Evolutionary conservation across 768 basidiomycete genomes (phyloP).

Genomic region (Boletus vermiculosoides): DNA sequence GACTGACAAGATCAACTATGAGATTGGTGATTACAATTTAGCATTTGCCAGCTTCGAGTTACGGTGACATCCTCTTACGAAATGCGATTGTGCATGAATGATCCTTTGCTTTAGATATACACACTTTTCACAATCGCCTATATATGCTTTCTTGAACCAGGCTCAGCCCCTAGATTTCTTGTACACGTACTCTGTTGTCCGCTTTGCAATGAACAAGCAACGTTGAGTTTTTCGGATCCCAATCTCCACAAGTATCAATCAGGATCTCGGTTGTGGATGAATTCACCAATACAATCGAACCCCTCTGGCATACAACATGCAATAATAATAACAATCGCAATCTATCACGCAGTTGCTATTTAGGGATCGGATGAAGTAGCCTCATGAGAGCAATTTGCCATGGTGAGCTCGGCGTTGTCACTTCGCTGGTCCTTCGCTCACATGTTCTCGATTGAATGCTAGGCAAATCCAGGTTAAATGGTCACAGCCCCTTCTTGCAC

Average conservation of each 20-base stretch:
- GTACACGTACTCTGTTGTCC: constrained; percentile 18
- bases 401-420: constrained; percentile 15
- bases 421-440: constrained; percentile 18
- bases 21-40: constrained; percentile 89
- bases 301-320: constrained; percentile 3
- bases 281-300: neutral
- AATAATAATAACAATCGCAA: constrained; percentile 10
- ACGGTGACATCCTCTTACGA: constrained; percentile 28
- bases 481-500: constrained; percentile 18
- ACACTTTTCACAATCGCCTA: constrained; percentile 12
- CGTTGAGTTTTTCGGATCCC: constrained; percentile 13
- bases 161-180: constrained; percentile 7
- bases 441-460: constrained; percentile 10
- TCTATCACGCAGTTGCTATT: constrained; percentile 20
- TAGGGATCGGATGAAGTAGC: neutral
- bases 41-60: constrained; percentile 86
- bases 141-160: constrained; percentile 13
- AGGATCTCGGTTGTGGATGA: constrained; percentile 4
- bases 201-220: constrained; percentile 18
- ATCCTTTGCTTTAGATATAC: constrained; percentile 25
- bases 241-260: neutral
- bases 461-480: constrained; percentile 11
- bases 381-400: constrained; percentile 17
- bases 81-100: constrained; percentile 14
- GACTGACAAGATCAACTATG: constrained; percentile 98